Percentiles rank a stretch among this genome's conserved stretches.
These are phyloP conservation scores for Phytophthora megakarya DNA, from an alignment of 352 stramenopile genomes.

Conservation along the genomic window DNA sequence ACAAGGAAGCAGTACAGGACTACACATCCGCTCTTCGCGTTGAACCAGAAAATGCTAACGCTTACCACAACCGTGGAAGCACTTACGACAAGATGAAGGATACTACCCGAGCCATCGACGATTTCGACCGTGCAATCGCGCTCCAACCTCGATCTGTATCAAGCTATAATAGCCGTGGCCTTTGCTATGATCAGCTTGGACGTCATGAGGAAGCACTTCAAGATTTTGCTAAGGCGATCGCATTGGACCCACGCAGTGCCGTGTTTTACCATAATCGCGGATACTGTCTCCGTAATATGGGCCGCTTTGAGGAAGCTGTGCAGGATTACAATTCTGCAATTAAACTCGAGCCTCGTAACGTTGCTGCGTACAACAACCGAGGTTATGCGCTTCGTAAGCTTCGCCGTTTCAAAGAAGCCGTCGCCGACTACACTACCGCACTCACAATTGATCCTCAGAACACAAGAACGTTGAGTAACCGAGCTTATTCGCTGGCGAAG, in stretches of 20 bases:
- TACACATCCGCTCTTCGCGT: slow-evolving; percentile 77
- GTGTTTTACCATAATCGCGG: slow-evolving; percentile 89
- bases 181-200: slow-evolving; percentile 77
- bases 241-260: slow-evolving; percentile 71
- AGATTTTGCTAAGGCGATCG: slow-evolving; percentile 73
- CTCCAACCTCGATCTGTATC: slow-evolving; percentile 64
- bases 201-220: slow-evolving; percentile 63
- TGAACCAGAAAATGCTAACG: slow-evolving; percentile 77
- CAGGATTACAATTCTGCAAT: slow-evolving; percentile 72
- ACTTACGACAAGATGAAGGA: slow-evolving; percentile 82
- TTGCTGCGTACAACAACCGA: slow-evolving; percentile 85
- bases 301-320: slow-evolving; percentile 70
- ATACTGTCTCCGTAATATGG: slow-evolving; percentile 84
- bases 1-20: slow-evolving; percentile 66
- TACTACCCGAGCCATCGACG: slow-evolving; percentile 56
- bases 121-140: slow-evolving; percentile 71
- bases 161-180: slow-evolving; percentile 83
- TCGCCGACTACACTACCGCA: slow-evolving; percentile 78
- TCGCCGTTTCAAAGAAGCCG: slow-evolving; percentile 63
- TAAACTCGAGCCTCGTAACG: slow-evolving; percentile 64
- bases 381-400: slow-evolving; percentile 85
- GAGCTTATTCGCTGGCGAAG: slow-evolving; percentile 86
- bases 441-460: slow-evolving; percentile 75
- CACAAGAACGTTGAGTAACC: slow-evolving; percentile 84
- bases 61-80: slow-evolving; percentile 84